These are phyloP conservation scores for Termitomyces sp. DNA, from an alignment of 768 basidiomycete genomes.

Conservation along the genomic window DNA sequence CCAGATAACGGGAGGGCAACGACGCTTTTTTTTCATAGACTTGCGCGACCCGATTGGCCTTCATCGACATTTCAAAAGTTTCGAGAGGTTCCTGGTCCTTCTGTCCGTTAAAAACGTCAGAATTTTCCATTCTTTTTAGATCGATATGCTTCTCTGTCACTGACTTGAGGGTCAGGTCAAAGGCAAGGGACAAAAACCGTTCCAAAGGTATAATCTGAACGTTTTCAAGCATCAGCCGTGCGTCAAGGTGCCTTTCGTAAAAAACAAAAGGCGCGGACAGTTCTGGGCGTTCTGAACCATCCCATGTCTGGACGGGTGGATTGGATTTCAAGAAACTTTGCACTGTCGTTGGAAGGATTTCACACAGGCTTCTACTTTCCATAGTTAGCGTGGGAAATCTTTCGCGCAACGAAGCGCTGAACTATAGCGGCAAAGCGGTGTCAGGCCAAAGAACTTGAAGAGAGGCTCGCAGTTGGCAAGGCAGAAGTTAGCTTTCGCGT, in stretches of 20 bases:
- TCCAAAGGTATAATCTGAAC: not conserved
- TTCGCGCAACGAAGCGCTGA: no score
- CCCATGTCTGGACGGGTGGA: not conserved
- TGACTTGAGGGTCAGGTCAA: not conserved
- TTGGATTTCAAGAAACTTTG: not conserved
- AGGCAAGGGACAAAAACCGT: not conserved
- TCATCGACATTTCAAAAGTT: not conserved
- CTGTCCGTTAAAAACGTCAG: not conserved
- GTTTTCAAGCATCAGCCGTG: not conserved
- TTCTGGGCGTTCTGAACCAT: not conserved
- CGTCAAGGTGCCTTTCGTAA: not conserved
- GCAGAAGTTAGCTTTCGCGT: not conserved
- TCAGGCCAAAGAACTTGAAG: no score
- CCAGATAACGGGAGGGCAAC: not conserved
- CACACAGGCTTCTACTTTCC: not conserved
- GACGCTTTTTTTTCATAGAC: not conserved
- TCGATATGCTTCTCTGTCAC: not conserved
- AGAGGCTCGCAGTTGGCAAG: not conserved
- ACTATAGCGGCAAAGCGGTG: no score
- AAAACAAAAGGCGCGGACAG: not conserved
- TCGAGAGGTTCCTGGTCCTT: not conserved
- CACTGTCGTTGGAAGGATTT: not conserved
- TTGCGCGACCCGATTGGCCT: not conserved
- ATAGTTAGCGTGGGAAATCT: not conserved
- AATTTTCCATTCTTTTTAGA: not conserved